These are phyloP conservation scores for Blastomyces emzantsi DNA, from an alignment of 2,329 filamentous ascomycete species.

Conservation along the genomic window DNA sequence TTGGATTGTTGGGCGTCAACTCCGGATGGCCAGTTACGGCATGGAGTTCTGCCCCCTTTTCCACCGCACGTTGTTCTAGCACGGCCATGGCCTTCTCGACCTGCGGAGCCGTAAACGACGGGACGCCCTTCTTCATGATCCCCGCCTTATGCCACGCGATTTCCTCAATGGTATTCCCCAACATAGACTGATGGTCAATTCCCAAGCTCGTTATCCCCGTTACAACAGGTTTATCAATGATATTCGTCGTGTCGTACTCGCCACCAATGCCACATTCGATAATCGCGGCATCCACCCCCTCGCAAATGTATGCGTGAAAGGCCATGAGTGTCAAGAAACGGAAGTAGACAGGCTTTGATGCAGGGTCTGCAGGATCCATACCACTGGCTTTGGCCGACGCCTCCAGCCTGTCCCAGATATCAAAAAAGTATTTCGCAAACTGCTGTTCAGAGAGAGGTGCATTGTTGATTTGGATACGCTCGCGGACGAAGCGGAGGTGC, in stretches of 20 bases:
- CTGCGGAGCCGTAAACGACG: conserved; percentile 56
- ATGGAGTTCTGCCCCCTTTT: conserved; percentile 41
- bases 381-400: conserved; percentile 45
- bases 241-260: conserved; percentile 86
- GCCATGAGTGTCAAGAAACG: conserved; percentile 84
- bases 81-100: conserved; percentile 47
- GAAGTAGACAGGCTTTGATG: conserved; percentile 81
- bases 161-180: conserved; percentile 67
- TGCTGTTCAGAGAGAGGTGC: conserved; percentile 55
- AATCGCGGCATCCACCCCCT: conserved; percentile 68
- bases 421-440: conserved; percentile 73
- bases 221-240: conserved; percentile 61
- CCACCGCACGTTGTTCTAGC: conserved; percentile 46
- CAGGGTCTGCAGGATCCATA: conserved; percentile 41
- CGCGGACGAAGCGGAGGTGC: conserved; percentile 72
- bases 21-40: conserved; percentile 43
- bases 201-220: conserved; percentile 71
- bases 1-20: conserved; percentile 29
- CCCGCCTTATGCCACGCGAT: conserved; percentile 93
- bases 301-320: conserved; percentile 68
- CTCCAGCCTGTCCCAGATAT: conserved; percentile 66
- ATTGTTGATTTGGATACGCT: conserved; percentile 75
- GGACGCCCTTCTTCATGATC: conserved; percentile 62
- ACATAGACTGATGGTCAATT: conserved; percentile 73
- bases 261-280: conserved; percentile 93